phyloP scores from a whole-genome alignment of 2,329 filamentous ascomycete species.

The Drechslerella coelobrocha region DNA sequence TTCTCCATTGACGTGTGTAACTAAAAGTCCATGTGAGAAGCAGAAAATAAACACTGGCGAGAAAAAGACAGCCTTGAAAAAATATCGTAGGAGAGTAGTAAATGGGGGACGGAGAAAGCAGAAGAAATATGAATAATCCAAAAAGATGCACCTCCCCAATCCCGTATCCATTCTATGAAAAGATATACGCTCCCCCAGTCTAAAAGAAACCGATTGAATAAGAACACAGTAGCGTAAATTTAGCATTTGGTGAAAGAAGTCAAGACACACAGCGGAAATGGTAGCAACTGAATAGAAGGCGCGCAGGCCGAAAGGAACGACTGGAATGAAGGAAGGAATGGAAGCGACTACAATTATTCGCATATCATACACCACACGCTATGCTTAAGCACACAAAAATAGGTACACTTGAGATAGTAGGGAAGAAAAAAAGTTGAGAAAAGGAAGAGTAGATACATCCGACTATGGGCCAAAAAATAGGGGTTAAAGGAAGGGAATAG shows the following conservation, averaged over 20 bases:
- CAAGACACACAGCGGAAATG: slow-evolving; percentile 28
- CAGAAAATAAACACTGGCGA: slow-evolving; percentile 5
- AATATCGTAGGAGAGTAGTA: slow-evolving; percentile 52
- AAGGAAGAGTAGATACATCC: slow-evolving; percentile 25
- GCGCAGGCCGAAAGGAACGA: slow-evolving; percentile 4
- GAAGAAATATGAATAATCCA: slow-evolving; percentile 53
- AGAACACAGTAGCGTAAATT: slow-evolving; percentile 25
- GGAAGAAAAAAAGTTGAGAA: slow-evolving; percentile 5
- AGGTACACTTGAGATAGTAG: slow-evolving; percentile 35
- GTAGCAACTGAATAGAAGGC: slow-evolving; percentile 10
- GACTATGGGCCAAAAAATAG: slow-evolving; percentile 11
- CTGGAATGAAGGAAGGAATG: slow-evolving; percentile 28
- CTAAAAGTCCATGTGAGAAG: too few relatives aligned
- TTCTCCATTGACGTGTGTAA: too few relatives aligned
- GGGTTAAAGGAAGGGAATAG: slow-evolving; percentile 11
- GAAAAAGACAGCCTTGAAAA: slow-evolving; percentile 49
- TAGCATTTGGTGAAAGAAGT: slow-evolving; percentile 15
- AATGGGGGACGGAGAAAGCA: slow-evolving; percentile 52
- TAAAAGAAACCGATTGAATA: slow-evolving; percentile 32
- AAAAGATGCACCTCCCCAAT: slow-evolving; percentile 49
- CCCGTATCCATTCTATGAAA: slow-evolving; percentile 44
- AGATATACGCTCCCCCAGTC: slow-evolving; percentile 35
- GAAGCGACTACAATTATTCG: slow-evolving; percentile 48
- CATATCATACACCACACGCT: slow-evolving; percentile 51
- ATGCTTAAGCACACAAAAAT: slow-evolving; percentile 46